Evolutionary conservation across 192 early-diverging fungal genomes (phyloP), one percentile per base, ranked within the genome.

Genomic region (Geosiphon pyriformis): DNA sequence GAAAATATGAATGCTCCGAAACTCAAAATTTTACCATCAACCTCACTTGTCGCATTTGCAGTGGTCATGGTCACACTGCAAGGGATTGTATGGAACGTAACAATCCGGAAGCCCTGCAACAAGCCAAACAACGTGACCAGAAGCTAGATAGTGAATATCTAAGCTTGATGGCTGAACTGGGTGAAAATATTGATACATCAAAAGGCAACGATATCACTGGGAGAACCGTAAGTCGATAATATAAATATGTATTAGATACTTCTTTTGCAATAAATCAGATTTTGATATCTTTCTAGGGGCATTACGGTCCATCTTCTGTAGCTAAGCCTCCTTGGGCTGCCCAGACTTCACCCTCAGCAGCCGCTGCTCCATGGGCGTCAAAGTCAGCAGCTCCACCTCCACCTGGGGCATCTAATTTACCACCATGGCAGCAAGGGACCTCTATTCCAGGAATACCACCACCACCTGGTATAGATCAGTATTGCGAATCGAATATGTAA

Each of bases 151-250:
- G 80, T 4, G 94, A 98, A 74, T 96, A 96, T 63, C 78, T 89
- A 55, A 93, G 81, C 62, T 78, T 98, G 54, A 97, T 98, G 94
- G 94, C 92, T 26, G 96, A 98, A 74, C 74, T 98, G 18, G 92
- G 92, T 57, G 91, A 88, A 67, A 64, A 73, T 11, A 78, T 79
- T 25, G 63, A 66, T 25, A 29, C 18, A 31, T 59, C 27, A 30
- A 56, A 34, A 20, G 37, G 15, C 22, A 53, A 63, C 54, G 68
- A 64, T 30, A 20, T 25, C 4, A 27, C 17, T 25, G 22, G 26
- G 1, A 37, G 37, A 58, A 55, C 18, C 22, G 59, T 48, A 29
- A 7, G 54, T 50, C 20, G 34, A 15, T 47, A 34, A 2, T 48
- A 46, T 23, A 17, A 60, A 26, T 54, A 3, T 11, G 1, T 70